Evolutionary conservation across 2,329 filamentous ascomycete genomes (phyloP).

Genomic region (Dactylonectria macrodidyma): DNA sequence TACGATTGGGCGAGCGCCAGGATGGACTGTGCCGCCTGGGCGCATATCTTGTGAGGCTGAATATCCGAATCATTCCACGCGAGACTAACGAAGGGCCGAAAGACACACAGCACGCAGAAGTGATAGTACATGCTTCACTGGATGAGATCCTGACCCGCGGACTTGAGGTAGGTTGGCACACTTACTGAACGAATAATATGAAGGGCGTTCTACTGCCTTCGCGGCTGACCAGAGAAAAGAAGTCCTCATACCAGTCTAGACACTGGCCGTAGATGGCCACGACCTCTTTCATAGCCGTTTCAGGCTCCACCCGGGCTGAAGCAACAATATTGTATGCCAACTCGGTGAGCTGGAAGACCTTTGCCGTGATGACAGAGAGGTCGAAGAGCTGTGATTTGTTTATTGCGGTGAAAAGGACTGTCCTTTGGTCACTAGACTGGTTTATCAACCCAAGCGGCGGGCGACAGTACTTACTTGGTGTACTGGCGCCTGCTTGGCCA

Average conservation of each 20-base stretch:
- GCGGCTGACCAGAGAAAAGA: conserved; percentile 22
- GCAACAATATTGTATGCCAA: conserved; percentile 30
- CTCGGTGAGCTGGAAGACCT: conserved; percentile 37
- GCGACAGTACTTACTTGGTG: not conserved
- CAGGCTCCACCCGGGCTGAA: not conserved
- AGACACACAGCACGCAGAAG: conserved; percentile 33
- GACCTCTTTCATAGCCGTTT: not conserved
- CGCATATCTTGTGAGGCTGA: conserved; percentile 24
- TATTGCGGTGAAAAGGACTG: not conserved
- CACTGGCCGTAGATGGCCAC: conserved; percentile 29
- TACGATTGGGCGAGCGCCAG: conserved; percentile 34
- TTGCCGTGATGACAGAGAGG: conserved; percentile 19
- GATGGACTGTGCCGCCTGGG: conserved; percentile 29
- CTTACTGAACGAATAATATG: conserved; percentile 37
- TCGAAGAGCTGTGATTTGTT: conserved; percentile 4
- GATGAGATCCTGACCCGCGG: not conserved
- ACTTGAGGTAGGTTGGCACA: not conserved
- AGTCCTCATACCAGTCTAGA: conserved; percentile 36
- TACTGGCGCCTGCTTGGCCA: not conserved
- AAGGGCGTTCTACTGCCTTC: conserved; percentile 29
- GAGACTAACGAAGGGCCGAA: conserved; percentile 27
- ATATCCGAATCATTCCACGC: not conserved
- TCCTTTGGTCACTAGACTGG: not conserved
- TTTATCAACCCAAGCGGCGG: not conserved
- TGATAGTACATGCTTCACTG: conserved; percentile 39